These are phyloP conservation scores for Acanthamoeba castellanii DNA, from an alignment of 208 protist genomes.

Conservation along the genomic window DNA sequence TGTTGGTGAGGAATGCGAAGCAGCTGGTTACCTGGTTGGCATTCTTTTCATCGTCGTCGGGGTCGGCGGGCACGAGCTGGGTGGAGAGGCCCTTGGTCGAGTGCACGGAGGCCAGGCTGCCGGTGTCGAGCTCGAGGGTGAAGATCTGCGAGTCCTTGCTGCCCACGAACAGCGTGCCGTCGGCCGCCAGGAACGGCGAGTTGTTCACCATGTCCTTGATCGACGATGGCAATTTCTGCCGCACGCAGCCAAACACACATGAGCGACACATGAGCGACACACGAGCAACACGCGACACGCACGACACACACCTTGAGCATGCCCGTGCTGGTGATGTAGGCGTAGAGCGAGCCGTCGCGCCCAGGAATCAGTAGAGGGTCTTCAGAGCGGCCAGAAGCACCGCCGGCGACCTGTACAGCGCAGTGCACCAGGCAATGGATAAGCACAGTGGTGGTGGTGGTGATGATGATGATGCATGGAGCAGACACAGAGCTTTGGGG, in stretches of 20 bases:
- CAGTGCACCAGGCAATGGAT: too few relatives aligned
- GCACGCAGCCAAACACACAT: neutral
- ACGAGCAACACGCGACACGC: too few relatives aligned
- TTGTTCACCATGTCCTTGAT: constrained; percentile 47
- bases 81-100: constrained; percentile 33
- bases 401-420: neutral
- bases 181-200: constrained; percentile 51
- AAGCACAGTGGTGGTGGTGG: too few relatives aligned
- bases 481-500: neutral
- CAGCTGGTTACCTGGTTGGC: neutral
- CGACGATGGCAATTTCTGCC: constrained; percentile 22
- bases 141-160: constrained; percentile 59
- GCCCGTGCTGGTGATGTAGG: constrained; percentile 34
- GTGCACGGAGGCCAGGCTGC: neutral
- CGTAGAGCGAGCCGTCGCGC: constrained; percentile 30
- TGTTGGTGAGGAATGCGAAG: neutral
- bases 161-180: constrained; percentile 58
- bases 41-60: neutral
- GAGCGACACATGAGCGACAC: neutral
- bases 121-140: constrained; percentile 9
- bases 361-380: constrained; percentile 19
- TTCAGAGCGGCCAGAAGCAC: neutral
- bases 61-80: constrained; percentile 20
- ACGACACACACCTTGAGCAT: neutral
- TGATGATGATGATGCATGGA: neutral